These are phyloP conservation scores for Fusarium stilboides DNA, from an alignment of 2,329 filamentous ascomycete species.

Conservation along the genomic window DNA sequence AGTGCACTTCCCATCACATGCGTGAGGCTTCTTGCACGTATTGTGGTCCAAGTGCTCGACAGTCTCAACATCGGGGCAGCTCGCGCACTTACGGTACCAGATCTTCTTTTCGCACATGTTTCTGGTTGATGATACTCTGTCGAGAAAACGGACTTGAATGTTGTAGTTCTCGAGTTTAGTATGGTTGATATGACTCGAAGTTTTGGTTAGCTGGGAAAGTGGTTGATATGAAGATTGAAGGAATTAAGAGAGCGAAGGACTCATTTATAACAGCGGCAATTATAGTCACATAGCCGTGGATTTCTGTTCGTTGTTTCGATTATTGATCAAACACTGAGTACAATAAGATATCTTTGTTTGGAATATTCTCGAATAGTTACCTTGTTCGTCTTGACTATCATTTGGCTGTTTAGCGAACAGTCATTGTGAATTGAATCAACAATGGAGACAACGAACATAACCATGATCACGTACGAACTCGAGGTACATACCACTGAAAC, in stretches of 20 bases:
- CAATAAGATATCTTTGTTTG: neutral
- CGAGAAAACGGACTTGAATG: neutral
- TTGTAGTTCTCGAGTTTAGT: neutral
- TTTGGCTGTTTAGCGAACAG: neutral
- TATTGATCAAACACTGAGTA: neutral
- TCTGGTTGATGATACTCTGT: neutral
- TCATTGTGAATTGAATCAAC: neutral
- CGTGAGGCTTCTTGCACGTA: neutral
- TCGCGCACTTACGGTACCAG: constrained; percentile 21
- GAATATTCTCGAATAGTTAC: neutral
- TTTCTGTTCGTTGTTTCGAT: neutral
- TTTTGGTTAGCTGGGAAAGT: neutral
- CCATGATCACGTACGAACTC: too few relatives aligned
- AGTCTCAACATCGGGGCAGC: constrained; percentile 2
- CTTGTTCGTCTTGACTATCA: neutral
- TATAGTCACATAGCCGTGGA: neutral
- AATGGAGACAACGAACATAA: neutral
- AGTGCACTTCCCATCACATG: neutral
- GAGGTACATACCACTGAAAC: too few relatives aligned
- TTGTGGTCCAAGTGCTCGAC: neutral
- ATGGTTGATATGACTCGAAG: neutral
- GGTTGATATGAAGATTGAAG: neutral
- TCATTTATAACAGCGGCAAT: neutral
- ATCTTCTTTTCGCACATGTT: constrained; percentile 12
- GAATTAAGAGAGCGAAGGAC: neutral